A percentile compares a stretch with the other conserved stretches of the same genome.
Evolutionary conservation across 164 flowering plant species (phyloP).

Genomic region (Malania oleifera): DNA sequence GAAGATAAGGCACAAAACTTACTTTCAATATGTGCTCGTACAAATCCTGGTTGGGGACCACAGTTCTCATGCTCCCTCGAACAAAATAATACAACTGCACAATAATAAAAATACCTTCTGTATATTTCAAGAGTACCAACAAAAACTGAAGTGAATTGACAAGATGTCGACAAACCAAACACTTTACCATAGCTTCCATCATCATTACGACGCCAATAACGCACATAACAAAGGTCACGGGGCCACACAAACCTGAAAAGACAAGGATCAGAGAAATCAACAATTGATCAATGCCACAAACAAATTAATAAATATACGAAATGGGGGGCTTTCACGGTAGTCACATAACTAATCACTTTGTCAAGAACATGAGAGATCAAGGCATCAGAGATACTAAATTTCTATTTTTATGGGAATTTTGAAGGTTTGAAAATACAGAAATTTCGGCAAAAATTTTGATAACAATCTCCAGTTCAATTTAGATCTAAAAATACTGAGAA

Average conservation of each 20-base stretch:
- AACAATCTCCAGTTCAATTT: no score
- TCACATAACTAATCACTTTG: background rate
- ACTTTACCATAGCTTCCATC: constrained; percentile 96
- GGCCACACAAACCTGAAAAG: constrained; percentile 88
- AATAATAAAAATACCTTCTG: constrained; percentile 14
- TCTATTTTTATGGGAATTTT: no score
- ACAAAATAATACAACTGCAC: constrained; percentile 93
- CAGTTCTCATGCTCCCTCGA: constrained; percentile 95
- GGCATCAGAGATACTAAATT: no score
- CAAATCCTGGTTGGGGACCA: constrained; percentile 95
- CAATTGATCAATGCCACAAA: background rate
- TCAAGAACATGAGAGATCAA: no score
- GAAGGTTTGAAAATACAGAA: no score
- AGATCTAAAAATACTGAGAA: no score
- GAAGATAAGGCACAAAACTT: constrained; percentile 12
- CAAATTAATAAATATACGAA: background rate
- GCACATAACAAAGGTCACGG: constrained; percentile 99
- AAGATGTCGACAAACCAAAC: background rate
- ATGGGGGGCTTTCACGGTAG: background rate
- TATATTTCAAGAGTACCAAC: background rate
- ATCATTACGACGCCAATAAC: constrained; percentile 99
- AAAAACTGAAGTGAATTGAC: background rate
- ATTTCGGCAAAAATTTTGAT: no score
- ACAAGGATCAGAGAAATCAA: background rate
- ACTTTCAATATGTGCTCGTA: constrained; percentile 96